A percentile compares a stretch with the other conserved stretches of the same genome.
Evolutionary conservation across 163 green algal species (phyloP).

Genomic region (Volvox carteri): DNA sequence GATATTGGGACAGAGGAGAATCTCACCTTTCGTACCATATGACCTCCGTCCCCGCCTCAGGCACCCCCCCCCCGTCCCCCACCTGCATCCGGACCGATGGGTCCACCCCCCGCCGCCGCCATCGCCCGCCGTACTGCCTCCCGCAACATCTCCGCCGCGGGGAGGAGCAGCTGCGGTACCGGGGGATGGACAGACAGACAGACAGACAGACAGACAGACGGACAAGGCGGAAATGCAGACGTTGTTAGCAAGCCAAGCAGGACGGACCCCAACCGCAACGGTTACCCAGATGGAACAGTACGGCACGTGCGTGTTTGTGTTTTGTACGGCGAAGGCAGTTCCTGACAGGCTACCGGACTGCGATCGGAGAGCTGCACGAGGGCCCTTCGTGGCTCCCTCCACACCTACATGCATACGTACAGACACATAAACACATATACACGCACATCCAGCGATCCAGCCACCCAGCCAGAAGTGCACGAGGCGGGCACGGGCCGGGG

Average conservation of each 20-base stretch:
- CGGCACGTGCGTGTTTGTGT: not conserved
- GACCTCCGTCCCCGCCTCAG: too few species aligned
- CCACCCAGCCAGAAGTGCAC: too few species aligned
- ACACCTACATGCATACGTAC: not conserved
- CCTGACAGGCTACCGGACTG: too few species aligned
- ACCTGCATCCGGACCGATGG: not conserved
- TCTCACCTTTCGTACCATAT: not conserved
- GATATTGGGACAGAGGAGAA: not conserved
- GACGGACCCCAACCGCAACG: not conserved
- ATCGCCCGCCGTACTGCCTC: not conserved
- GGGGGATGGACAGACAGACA: not conserved
- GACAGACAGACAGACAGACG: not conserved
- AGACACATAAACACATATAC: not conserved
- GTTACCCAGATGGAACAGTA: not conserved
- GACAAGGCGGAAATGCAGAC: not conserved
- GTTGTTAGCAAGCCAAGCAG: not conserved
- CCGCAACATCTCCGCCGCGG: not conserved
- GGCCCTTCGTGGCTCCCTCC: too few species aligned
- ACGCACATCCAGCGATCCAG: not conserved
- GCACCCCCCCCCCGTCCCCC: too few species aligned
- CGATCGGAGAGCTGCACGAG: too few species aligned
- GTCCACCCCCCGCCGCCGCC: too few species aligned
- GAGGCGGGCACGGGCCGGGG: too few species aligned
- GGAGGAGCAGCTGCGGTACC: not conserved
- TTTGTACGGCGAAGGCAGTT: too few species aligned